Base-by-base conservation (phyloP, 2,329 filamentous ascomycete genomes). In the Aspergillus eucalypticola region DNA sequence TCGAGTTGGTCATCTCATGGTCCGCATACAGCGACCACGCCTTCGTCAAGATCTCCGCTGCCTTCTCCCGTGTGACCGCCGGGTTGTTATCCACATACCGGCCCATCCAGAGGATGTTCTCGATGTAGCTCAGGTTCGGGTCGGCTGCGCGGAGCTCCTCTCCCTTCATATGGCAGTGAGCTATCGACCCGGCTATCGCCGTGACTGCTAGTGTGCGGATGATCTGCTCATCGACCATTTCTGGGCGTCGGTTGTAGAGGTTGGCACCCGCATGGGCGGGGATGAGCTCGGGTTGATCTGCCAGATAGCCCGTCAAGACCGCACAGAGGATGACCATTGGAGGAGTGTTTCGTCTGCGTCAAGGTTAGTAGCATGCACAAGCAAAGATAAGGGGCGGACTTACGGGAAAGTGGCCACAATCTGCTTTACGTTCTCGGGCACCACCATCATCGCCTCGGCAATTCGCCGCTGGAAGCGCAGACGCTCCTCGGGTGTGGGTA, bases 1-100 rank as follows among this genome's bases (percentile, higher is more conserved):
- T 85, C 8, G 82, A 83, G 73, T 81, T 83, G 70, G 84, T 84
- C 65, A 85, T 81, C 64, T 84, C 83, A 68, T 85, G 83, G 64
- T 86, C 83, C 3, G 82, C 82, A 64, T 83, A 80, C 39, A 85
- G 77, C 50, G 84, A 80, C 72, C 84, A 84, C 11, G 38, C 32
- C 32, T 54, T 54, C 13, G 32, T 41, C 32, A 54, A 15, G 21
- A 50, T 50, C 46, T 50, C 46, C 8, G 46, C 25, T 15, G 46
- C 46, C 46, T 50, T 50, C 46, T 50, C 46, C 8, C 25, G 46
- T 10, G 46, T 50, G 25, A 50, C 10, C 0, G 25, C 46, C 25
- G 46, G 3, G 46, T 50, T 50, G 25, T 50, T 17, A 27, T 50
- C 46, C 46, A 50, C 46, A 27, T 29, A 50, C 25, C 46, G 15